Evolutionary conservation across 129 eudicot genomes (phyloP), one percentile per base, ranked within the genome.

Genomic region (Glebionis coronaria): DNA sequence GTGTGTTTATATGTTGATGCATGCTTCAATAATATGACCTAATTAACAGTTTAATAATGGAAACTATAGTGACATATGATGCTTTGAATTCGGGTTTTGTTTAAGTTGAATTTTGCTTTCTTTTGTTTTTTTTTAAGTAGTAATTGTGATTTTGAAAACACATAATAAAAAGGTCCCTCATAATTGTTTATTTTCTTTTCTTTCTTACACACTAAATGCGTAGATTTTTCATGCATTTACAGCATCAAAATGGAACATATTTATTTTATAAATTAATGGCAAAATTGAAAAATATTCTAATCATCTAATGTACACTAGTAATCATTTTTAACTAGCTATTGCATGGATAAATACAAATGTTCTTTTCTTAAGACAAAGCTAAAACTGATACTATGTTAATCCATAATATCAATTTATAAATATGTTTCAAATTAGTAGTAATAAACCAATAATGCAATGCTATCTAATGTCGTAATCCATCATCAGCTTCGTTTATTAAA

Each of bases 1-100:
- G 75, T 4, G 70, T 69, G 70, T 76, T 76, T 68, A 69, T 76
- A 76, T 68, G 65, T 60, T 68, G 73, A 60, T 75, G 74, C 63
- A 68, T 75, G 74, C 50, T 60, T 67, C 44, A 74, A 58, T 74
- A 47, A 20, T 67, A 66, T 47, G 58, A 49, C 25, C 62, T 67
- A 45, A 15, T 12, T n/a, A 23, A 23, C 12, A 45, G 11, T 59
- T 53, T 18, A 35, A 63, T 38, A 63, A 42, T 52, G 27, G 29
- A 38, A 14, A 15, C 46, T 12, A 61, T 68, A 12, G 61, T 69
- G 58, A 68, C 35, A 55, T 55, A 42, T 71, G 38, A 69, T 68
- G 75, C 80, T 69, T 69, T 29, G 74, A 62, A 55, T 56, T 4
- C 16, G 50, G 69, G 74, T 18, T 68, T 76, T 76, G 27, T 56